Base-by-base conservation (phyloP, 176 grass and related monocot species). In the Musa beccarii region DNA sequence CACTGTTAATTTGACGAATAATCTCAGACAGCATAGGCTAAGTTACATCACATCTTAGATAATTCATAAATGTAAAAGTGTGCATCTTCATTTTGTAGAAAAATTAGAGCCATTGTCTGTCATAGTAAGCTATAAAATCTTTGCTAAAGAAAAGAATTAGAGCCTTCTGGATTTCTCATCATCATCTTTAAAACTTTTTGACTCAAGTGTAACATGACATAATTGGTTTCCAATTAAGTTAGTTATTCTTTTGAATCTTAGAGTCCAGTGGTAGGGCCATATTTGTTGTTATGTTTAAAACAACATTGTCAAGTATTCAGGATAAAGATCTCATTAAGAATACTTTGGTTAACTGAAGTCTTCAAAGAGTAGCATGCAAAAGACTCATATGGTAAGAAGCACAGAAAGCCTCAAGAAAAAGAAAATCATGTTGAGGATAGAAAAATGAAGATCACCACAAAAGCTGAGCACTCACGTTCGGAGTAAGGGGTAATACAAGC, bases 401-500 rank as follows among this genome's bases (percentile, higher is more conserved):
- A 6, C 3, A 43, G 34, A 43, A 43, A 43, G 34, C 34, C 34
- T 43, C 34, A 43, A 43, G 34, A 4, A 43, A 43, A 43, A 43
- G 34, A 43, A 43, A 43, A 43, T 43, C 34, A 43, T 43, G 34
- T 43, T 43, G 25, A 71, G 53, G 53, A 80, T 62, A 62, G 14
- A 62, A 62, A 62, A 34, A 68, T 24, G 20, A 28, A 68, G 28
- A 16, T 43, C 20, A 7, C 19, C 10, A 68, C 1, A 75, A 51
- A 68, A 66, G 8, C 51, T 29, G 84, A 56, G 19, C 49, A 89
- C 90, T 91, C 73, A 97, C 94, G 90, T 79, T 93, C 90, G 69
- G 94, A 81, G 82, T 97, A 97, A 4, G 84, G 80, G 20, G 82
- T 89, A 81, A 97, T 93, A 83, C 94, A 97, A 71, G 94, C 75